Base-by-base conservation (phyloP, 1,139 yeast genomes). In the Suhomyces yuchorum region DNA sequence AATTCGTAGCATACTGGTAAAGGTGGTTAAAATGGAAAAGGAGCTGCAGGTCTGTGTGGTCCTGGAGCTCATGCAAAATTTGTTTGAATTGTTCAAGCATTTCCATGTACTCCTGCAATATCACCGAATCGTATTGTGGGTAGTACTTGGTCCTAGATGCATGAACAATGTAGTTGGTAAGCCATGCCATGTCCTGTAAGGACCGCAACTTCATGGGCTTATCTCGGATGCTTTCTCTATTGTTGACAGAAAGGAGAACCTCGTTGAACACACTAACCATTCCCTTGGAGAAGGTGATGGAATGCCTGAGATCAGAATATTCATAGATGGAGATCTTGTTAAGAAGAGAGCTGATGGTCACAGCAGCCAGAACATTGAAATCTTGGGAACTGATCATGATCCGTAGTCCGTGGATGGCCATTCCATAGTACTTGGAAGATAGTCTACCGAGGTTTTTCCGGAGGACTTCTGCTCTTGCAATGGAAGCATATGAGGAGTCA, bases 311-410 rank as follows among this genome's bases (percentile, higher is more conserved):
- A 42, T 60, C 57, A 14, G 53, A 44, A 41, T 57, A 57, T 40
- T 66, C 68, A 40, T 63, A 66, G 17, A 66, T 58, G 39, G 67
- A 58, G 15, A 64, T 55, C 40, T 58, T 61, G 50, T 65, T 65
- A 18, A 68, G 56, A n/a, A 64, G 39, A 8, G 63, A 59, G 24
- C 64, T 58, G 2, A 62, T 63, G 5, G 60, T 49, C 12, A 66
- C 53, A 1, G 68, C 61, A 3, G 63, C 46, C 12, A 60, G 54
- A 4, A 63, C 51, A 43, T 63, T 59, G 47, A 57, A 56, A 22
- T 57, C 48, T 2, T 50, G 49, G 23, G 49, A 42, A 11, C 56
- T 40, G 14, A 67, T 51, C 4, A 62, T 24, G 11, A 37, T 37
- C 17, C 67, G 54, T 18, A 67, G 44, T 7, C 52, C 40, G 17